phyloP scores from a whole-genome alignment of 352 stramenopile species.

The Halophytophthora polymorphica region DNA sequence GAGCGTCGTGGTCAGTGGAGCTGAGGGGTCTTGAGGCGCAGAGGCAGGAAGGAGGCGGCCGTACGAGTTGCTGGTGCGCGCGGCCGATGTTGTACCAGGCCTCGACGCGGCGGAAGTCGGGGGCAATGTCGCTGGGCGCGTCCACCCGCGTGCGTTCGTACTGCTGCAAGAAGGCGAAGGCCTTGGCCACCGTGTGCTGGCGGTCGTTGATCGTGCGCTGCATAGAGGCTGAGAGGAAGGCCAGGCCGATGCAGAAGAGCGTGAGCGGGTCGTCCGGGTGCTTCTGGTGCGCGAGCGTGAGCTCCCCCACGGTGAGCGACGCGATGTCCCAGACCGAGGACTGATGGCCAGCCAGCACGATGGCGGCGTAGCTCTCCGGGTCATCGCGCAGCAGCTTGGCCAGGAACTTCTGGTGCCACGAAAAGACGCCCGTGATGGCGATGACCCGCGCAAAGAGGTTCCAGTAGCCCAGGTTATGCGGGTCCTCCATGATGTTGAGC shows the following conservation, averaged over 20 bases:
- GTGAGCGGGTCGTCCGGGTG: conserved; percentile 72
- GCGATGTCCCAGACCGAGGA: conserved; percentile 84
- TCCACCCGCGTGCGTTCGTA: conserved; percentile 65
- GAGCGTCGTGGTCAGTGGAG: conserved; percentile 4
- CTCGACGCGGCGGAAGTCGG: conserved; percentile 68
- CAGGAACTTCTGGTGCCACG: conserved; percentile 86
- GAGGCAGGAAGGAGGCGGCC: conserved; percentile 6
- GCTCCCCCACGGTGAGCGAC: conserved; percentile 80
- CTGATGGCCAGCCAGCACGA: conserved; percentile 78
- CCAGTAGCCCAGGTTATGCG: conserved; percentile 79
- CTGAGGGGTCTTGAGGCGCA: background rate
- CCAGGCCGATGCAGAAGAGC: conserved; percentile 81
- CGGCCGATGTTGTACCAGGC: conserved; percentile 87
- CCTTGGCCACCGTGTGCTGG: conserved; percentile 81
- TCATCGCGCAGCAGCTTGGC: conserved; percentile 78
- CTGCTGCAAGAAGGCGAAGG: conserved; percentile 83
- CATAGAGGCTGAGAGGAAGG: conserved; percentile 83
- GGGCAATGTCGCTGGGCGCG: conserved; percentile 45
- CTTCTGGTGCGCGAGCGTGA: conserved; percentile 80
- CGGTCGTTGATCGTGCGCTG: conserved; percentile 84
- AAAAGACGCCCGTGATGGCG: conserved; percentile 80
- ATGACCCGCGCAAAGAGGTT: conserved; percentile 85
- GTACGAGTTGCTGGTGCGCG: conserved; percentile 83
- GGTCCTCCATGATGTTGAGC: conserved; percentile 86
- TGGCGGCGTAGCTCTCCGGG: conserved; percentile 72